Evolutionary conservation across 495 filamentous ascomycete genomes (phyloP), one percentile per base, ranked within the genome.

Genomic region (Paragyromitra xinjiangensis): DNA sequence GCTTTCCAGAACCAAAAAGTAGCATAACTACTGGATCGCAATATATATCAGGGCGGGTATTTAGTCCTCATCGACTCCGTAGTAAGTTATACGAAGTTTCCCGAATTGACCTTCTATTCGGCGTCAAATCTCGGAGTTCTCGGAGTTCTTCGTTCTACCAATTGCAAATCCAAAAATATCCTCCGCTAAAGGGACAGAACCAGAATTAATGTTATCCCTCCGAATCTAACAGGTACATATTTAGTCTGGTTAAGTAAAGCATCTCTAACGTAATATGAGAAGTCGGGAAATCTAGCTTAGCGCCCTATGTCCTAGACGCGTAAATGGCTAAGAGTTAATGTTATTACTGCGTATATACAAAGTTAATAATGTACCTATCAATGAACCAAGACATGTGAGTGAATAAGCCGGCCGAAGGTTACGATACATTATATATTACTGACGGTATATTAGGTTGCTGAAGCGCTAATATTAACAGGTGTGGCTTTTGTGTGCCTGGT

Each of bases 291-390:
- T 9, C 44, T 0, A 22, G 50, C 37, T 1, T 34, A 34, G 29
- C 2, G 14, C n/a, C 16, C 26, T 6, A 24, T 12, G 22, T 45
- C 7, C 12, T n/a, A 64, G 62, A 64, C 39, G 48, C 42, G 2
- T 3, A 45, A 24, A 45, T 64, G n/a, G 62, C 45, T n/a, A 9
- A 12, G 22, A 64, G 19, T 22, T 22, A 22, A 22, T 22, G 19
- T 22, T 22, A 22, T 22, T 22, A 22, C 19, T 22, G 19, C 19
- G 19, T 22, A 22, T 22, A 22, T 22, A 22, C 24, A 64, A 64
- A 24, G 62, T 40, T 40, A 64, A 64, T n/a, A 64, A 64, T 12
- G 37, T 64, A 12, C 19, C 62, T 48, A 24, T 59, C 9, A 59
- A 59, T 24, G 22, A 34, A 24, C 55, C 55, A 7, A 59, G 55